Base-by-base conservation (phyloP, 306 rosid genomes). In the Trichosanthes truncata region DNA sequence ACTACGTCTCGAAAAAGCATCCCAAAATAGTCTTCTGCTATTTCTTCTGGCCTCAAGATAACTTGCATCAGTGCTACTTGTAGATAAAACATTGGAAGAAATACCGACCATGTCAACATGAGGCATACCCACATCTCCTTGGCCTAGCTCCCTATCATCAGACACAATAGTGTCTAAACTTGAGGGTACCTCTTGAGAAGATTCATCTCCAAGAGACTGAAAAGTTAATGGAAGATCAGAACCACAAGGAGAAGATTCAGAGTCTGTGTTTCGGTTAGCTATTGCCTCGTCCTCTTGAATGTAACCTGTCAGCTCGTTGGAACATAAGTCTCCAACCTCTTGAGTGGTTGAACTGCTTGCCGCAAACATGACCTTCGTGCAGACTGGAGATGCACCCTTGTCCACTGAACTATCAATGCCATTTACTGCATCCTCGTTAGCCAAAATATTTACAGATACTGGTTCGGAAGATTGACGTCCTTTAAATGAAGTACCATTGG, bases 21-120 rank as follows among this genome's bases (percentile, higher is more conserved):
- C 97, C 95, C 95, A 91, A 80, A 92, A 91, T 25, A 92, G 84
- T 79, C 98, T 87, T 85, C 98, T 89, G 79, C 95, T 87, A 75
- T 71, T 88, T 79, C 98, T 91, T 89, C 98, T 89, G 78, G 92
- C 83, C 78, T 88, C 95, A 48, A 76, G 87, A 78, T 87, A 87
- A 84, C 83, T 82, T 59, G 81, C 80, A 75, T 89, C 91, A 38
- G 73, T 77, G 80, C 78, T 89, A 91, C 87, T 77, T 56, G 85
- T 86, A 43, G 95, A 81, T 82, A 90, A 79, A 80, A 86, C 74
- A 80, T 89, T 92, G 66, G 98, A 92, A 60, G 97, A 92, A 87
- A 92, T 89, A 77, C 92, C 80, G 38, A 92, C 93, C 68, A 92
- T 94, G 68, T 89, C 97, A 82, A 92, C 90, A 80, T 91, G 98